phyloP scores from a whole-genome alignment of 352 stramenopile genomes.

The Globisporangium splendens region DNA sequence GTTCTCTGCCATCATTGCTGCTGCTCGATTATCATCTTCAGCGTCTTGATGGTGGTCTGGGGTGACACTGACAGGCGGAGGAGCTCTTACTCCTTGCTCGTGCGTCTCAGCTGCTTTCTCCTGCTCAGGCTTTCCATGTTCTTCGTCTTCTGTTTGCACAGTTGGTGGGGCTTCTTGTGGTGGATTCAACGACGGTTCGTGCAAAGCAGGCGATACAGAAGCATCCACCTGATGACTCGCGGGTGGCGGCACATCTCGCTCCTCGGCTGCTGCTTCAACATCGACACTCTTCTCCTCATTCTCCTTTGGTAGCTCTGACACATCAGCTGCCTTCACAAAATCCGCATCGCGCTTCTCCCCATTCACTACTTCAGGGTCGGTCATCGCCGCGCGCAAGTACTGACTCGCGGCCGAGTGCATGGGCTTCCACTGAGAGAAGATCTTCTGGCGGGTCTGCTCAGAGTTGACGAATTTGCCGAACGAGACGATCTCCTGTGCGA shows the following conservation, averaged over 20 bases:
- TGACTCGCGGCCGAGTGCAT: constrained; percentile 17
- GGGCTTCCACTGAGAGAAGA: constrained; percentile 16
- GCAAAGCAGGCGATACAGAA: too few species aligned
- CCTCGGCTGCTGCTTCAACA: not conserved
- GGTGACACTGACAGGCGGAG: not conserved
- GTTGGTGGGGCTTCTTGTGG: too few species aligned
- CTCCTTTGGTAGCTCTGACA: not conserved
- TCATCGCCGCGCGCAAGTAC: constrained; percentile 7
- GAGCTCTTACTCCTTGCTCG: not conserved
- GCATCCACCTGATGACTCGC: too few species aligned
- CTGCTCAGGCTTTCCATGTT: not conserved
- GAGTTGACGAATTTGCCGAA: constrained; percentile 13
- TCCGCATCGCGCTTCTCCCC: not conserved
- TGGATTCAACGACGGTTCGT: too few species aligned
- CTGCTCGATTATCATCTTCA: not conserved
- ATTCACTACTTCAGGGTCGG: not conserved
- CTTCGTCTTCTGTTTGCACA: too few species aligned
- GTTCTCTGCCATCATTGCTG: not conserved
- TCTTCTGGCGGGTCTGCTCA: constrained; percentile 12
- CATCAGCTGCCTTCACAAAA: not conserved
- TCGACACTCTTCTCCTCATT: not conserved
- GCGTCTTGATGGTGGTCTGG: not conserved
- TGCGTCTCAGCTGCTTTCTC: not conserved
- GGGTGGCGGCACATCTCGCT: not conserved
- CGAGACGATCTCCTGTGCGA: constrained; percentile 15